Evolutionary conservation across 2,329 filamentous ascomycete genomes (phyloP).

Genomic region (Ceratocystis cacaofunesta): DNA sequence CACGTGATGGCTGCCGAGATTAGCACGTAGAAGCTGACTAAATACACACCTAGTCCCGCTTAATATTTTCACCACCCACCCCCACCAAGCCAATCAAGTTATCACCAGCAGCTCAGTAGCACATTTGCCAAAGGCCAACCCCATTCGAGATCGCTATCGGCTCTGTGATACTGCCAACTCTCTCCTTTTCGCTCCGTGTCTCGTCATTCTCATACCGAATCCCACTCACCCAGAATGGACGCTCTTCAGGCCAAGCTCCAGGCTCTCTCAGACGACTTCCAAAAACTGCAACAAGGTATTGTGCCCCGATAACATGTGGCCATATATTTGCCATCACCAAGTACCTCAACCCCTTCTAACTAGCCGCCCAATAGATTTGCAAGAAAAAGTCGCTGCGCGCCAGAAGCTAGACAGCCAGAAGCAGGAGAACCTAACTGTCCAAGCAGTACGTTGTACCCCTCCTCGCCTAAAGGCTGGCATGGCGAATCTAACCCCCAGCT

Average conservation of each 20-base stretch:
- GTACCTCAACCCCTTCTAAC: neutral
- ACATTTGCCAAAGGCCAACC: neutral
- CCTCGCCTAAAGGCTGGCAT: neutral
- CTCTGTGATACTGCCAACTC: neutral
- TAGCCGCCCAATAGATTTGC: conserved; percentile 48
- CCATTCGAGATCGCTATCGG: neutral
- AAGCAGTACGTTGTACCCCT: conserved; percentile 43
- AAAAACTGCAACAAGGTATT: conserved; percentile 68
- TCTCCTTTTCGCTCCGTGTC: neutral
- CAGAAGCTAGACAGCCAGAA: conserved; percentile 90
- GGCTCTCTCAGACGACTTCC: conserved; percentile 71
- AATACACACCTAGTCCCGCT: conserved; percentile 5
- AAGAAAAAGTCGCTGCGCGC: conserved; percentile 57
- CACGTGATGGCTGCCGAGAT: neutral
- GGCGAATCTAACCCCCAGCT: conserved; percentile 17
- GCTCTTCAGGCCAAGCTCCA: conserved; percentile 66
- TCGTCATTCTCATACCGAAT: neutral
- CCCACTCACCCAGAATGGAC: conserved; percentile 37
- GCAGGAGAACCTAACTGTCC: conserved; percentile 80
- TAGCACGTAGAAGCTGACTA: neutral
- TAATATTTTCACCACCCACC: conserved; percentile 14
- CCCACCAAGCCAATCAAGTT: neutral
- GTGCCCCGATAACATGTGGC: neutral
- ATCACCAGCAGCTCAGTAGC: neutral
- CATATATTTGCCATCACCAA: neutral